A percentile compares a stretch with the other conserved stretches of the same genome.
Evolutionary conservation across 176 grass and related monocot species (phyloP).

Genomic region (Lolium rigidum): DNA sequence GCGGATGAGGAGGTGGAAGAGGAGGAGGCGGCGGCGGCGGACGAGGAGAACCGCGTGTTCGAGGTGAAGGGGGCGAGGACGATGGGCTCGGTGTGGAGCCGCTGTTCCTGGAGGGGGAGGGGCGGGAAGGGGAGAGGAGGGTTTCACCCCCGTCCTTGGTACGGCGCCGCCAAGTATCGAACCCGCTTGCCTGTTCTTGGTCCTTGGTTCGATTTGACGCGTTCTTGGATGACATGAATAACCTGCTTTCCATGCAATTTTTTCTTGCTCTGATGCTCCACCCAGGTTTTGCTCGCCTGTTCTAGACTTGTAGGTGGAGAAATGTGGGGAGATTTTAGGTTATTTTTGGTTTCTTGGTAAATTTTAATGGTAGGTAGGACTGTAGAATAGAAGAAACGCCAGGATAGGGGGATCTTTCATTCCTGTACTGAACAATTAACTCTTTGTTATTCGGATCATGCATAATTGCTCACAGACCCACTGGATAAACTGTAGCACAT

Average conservation of each 20-base stretch:
- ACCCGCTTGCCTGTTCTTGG: background rate
- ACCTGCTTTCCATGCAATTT: background rate
- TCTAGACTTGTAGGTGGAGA: conserved; percentile 10
- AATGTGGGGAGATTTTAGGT: background rate
- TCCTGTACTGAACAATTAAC: background rate
- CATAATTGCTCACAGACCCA: conserved; percentile 13
- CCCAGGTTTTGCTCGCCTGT: background rate
- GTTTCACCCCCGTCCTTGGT: conserved; percentile 52
- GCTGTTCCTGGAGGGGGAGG: conserved; percentile 33
- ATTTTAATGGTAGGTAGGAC: background rate
- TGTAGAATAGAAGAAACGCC: background rate
- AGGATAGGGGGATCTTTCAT: conserved; percentile 13
- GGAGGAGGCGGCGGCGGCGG: too few relatives aligned
- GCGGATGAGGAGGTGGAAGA: conserved; percentile 6
- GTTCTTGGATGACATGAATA: background rate
- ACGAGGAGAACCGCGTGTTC: conserved; percentile 1
- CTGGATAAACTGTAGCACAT: background rate
- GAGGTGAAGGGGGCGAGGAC: conserved; percentile 2
- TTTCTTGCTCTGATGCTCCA: background rate
- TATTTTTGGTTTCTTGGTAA: conserved; percentile 26
- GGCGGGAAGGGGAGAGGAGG: conserved; percentile 36
- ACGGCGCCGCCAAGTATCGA: background rate
- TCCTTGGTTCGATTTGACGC: background rate
- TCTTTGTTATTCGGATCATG: background rate
- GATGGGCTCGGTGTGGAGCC: conserved; percentile 3